Evolutionary conservation across 2,329 filamentous ascomycete species (phyloP).

Genomic region (Chrysosporium queenslandicum): DNA sequence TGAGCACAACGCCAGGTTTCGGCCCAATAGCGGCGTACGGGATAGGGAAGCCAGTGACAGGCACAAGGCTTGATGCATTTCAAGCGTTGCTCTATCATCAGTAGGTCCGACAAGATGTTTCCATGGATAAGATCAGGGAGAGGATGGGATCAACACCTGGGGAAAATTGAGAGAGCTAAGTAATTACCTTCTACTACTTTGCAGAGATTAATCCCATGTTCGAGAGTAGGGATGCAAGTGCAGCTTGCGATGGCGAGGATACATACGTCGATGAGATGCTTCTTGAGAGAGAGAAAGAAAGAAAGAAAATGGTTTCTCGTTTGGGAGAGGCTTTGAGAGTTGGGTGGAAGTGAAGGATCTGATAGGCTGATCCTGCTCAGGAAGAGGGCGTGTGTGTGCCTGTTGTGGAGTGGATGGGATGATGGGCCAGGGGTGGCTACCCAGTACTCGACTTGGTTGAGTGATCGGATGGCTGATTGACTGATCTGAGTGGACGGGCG

Average conservation of each 20-base stretch:
- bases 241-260: too few species aligned
- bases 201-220: too few species aligned
- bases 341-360: neutral
- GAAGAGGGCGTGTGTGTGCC: neutral
- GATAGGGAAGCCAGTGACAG: neutral
- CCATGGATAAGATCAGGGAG: neutral
- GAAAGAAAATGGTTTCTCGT: too few species aligned
- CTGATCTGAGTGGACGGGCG: too few species aligned
- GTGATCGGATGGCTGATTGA: too few species aligned
- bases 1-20: constrained; percentile 1
- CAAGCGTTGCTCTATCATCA: constrained; percentile 12
- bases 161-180: neutral
- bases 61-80: neutral
- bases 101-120: constrained; percentile 1
- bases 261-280: too few species aligned
- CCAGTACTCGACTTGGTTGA: too few species aligned
- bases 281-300: too few species aligned
- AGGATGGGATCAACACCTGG: neutral
- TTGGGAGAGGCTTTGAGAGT: too few species aligned
- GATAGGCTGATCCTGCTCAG: neutral
- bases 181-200: neutral
- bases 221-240: too few species aligned
- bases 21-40: neutral
- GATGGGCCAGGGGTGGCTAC: neutral
- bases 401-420: neutral